A percentile compares a stretch with the other conserved stretches of the same genome.
Conservation (phyloP, 139 green algal species). For the Chlorella sorokiniana region DNA sequence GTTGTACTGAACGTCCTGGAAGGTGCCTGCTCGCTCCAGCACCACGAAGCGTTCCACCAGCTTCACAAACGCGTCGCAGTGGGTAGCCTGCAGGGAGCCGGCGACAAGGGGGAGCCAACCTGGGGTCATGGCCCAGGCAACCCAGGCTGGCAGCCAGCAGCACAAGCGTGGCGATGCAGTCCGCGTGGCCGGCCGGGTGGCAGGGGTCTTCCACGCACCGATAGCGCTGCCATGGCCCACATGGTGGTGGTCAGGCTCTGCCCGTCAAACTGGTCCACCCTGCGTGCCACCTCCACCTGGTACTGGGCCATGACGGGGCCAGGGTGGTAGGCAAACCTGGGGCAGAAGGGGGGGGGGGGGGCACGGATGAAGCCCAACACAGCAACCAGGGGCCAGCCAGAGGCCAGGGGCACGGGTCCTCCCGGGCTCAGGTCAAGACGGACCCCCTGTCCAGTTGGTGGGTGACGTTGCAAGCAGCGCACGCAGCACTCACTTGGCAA, state of each 20-base stretch:
- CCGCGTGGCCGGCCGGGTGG: too few relatives aligned
- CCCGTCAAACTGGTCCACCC: slow-evolving; percentile 24
- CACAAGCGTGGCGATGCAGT: background rate
- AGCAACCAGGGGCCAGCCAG: too few relatives aligned
- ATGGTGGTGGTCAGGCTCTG: slow-evolving; percentile 53
- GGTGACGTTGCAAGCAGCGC: too few relatives aligned
- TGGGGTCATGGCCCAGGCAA: background rate
- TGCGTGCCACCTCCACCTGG: slow-evolving; percentile 11
- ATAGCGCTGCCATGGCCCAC: slow-evolving; percentile 55
- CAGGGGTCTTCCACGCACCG: background rate
- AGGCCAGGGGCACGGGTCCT: too few relatives aligned
- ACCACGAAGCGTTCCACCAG: slow-evolving; percentile 44
- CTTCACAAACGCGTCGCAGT: slow-evolving; percentile 36
- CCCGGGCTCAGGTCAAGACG: background rate
- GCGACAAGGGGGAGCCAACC: background rate
- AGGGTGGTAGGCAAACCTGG: slow-evolving; percentile 53
- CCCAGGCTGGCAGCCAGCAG: background rate
- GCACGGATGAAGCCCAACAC: too few relatives aligned
- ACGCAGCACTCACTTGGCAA: background rate
- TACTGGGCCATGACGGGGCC: slow-evolving; percentile 45
- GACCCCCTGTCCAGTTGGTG: too few relatives aligned
- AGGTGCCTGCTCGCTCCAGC: slow-evolving; percentile 17
- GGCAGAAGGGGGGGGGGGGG: background rate
- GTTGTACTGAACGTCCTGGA: slow-evolving; percentile 44
- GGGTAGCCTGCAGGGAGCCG: slow-evolving; percentile 23